Conservation (phyloP, 306 rosid genomes). For the Cucumis sativus region DNA sequence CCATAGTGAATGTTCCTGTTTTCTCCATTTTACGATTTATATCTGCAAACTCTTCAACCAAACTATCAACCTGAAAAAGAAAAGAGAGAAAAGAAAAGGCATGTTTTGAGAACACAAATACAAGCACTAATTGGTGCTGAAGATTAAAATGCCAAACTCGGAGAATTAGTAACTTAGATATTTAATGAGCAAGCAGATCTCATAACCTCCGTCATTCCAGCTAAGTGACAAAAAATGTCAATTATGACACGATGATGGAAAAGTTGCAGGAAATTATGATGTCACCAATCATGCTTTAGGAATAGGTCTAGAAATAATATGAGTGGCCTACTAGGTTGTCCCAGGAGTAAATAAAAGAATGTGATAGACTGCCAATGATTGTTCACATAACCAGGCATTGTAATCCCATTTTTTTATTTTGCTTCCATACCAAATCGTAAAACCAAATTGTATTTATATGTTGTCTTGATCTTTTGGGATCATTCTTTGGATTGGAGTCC, state of each 20-base stretch:
- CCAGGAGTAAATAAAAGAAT: neutral
- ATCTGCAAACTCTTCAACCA: conserved; percentile 84
- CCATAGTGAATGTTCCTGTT: conserved; percentile 94
- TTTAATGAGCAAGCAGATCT: neutral
- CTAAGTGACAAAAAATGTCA: neutral
- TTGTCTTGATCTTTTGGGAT: too few species aligned
- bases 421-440: too few species aligned
- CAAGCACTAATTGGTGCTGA: neutral
- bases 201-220: neutral
- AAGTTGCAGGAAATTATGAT: neutral
- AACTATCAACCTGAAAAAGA: conserved; percentile 66
- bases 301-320: neutral
- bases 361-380: neutral
- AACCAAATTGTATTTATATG: too few species aligned
- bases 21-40: conserved; percentile 98
- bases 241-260: neutral
- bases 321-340: neutral
- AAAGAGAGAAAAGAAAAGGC: neutral
- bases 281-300: neutral
- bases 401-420: too few species aligned
- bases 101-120: conserved; percentile 1
- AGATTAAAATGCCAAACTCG: neutral
- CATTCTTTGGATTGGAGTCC: too few species aligned
- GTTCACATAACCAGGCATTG: neutral
- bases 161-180: neutral